Evolutionary conservation across 148 eudicot species (phyloP), one percentile per base, ranked within the genome.

Genomic region (Fallopia convolvulus): DNA sequence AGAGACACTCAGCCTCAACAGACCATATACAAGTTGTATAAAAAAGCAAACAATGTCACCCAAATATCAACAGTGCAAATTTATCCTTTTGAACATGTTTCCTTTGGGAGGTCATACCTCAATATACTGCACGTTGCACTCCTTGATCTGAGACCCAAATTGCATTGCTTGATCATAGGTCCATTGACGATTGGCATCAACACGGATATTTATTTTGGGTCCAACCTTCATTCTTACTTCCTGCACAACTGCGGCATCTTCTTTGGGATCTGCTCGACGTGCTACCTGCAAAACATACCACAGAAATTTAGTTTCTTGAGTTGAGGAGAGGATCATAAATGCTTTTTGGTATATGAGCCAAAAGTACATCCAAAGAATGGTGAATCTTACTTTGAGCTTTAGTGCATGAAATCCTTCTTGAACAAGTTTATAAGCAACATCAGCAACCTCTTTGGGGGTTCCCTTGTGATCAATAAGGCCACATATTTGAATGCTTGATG

Each of bases 171-270:
- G 79, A 76, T 89, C 86, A 85, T 87, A 91, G 70, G 88, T 86
- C 99, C 98, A 96, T 80, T 84, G 90, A 50, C 90, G 87, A 81
- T 96, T 96, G 36, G 99, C 99, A 90, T 96, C 99, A 65, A 83
- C 99, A 78, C 99, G 97, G 46, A 96, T 85, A 77, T 82, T 82
- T 79, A 93, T 77, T 39, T 83, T 53, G 61, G 83, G 63, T 30
- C 99, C 99, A 73, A 96, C 85, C 82, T 79, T 89, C 79, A 80
- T 85, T 79, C 99, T 90, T 77, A 93, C 86, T 86, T 91, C 98
- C 81, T 81, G 79, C 79, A 96, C 80, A 79, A 91, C 92, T 76
- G 81, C 83, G 52, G 89, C 92, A 87, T 96, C 99, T 79, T 90
- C 93, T 78, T 76, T 83, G 10, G 99, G 98, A 84, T 93, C 90